A percentile compares a stretch with the other conserved stretches of the same genome.
These are phyloP conservation scores for Rhynchospora pubera DNA, from an alignment of 176 grass and related monocot genomes.

Conservation along the genomic window DNA sequence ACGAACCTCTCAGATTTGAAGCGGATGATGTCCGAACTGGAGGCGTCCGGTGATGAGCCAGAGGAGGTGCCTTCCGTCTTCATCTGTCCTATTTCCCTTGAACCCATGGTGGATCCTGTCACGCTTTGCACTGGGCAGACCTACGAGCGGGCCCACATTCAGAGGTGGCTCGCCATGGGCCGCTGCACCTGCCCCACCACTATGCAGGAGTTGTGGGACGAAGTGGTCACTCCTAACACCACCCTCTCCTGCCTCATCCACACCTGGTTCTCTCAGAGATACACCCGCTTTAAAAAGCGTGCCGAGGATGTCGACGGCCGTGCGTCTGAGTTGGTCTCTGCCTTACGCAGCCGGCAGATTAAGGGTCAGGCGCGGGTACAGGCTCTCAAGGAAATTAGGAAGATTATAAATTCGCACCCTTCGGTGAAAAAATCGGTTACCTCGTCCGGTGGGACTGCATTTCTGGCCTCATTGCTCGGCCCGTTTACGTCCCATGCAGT, in stretches of 20 bases:
- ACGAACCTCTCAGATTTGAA: conserved; percentile 55
- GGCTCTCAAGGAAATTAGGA: conserved; percentile 57
- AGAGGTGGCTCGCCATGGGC: conserved; percentile 68
- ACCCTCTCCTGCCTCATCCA: conserved; percentile 84
- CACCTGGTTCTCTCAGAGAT: conserved; percentile 87
- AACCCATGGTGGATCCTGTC: conserved; percentile 97
- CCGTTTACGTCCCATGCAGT: conserved; percentile 88
- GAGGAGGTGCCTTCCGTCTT: conserved; percentile 74
- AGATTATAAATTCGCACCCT: conserved; percentile 42
- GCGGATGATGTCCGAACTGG: conserved; percentile 94
- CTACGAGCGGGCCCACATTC: conserved; percentile 89
- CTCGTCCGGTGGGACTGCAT: conserved; percentile 42
- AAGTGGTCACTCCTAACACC: conserved; percentile 72
- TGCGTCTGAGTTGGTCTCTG: conserved; percentile 57
- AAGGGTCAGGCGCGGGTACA: conserved; percentile 79
- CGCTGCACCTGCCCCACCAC: conserved; percentile 94
- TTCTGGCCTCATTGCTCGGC: conserved; percentile 61
- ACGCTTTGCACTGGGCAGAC: conserved; percentile 98
- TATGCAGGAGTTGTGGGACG: conserved; percentile 98
- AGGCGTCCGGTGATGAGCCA: conserved; percentile 51
- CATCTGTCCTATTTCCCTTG: conserved; percentile 97
- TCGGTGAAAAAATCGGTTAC: conserved; percentile 66
- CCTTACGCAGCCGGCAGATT: conserved; percentile 49
- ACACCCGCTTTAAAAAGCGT: conserved; percentile 80
- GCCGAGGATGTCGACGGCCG: conserved; percentile 90